phyloP scores from a whole-genome alignment of 306 rosid species.

The Malus fusca region DNA sequence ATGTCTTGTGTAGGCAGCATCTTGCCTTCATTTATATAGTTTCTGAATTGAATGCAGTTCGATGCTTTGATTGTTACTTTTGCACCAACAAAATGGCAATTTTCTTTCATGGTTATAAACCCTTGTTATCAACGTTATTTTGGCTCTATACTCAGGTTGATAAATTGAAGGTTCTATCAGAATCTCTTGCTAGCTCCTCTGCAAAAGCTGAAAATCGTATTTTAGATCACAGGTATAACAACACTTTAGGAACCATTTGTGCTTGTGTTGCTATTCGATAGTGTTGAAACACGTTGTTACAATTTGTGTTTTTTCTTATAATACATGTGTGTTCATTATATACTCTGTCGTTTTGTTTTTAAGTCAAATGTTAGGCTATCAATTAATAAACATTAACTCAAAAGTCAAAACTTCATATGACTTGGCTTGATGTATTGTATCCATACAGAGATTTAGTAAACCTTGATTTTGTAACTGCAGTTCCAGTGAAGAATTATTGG shows the following conservation, averaged over 20 bases:
- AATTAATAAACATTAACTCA: neutral
- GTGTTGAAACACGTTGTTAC: neutral
- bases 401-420: neutral
- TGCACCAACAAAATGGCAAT: neutral
- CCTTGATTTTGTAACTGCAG: neutral
- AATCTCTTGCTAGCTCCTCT: constrained; percentile 89
- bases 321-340: neutral
- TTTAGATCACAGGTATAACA: constrained; percentile 69
- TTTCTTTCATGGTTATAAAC: neutral
- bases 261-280: neutral
- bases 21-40: neutral
- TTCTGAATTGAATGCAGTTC: neutral
- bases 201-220: constrained; percentile 91
- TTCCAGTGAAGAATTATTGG: neutral
- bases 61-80: neutral
- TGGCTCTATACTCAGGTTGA: constrained; percentile 60
- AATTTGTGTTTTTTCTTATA: neutral
- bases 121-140: constrained; percentile 1
- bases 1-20: neutral
- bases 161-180: constrained; percentile 84
- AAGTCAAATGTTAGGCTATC: neutral
- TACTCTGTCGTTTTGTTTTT: neutral
- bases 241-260: neutral
- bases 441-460: neutral
- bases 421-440: neutral